These are phyloP conservation scores for Sequoiadendron giganteum DNA, from an alignment of 75 land plant species.

Conservation along the genomic window DNA sequence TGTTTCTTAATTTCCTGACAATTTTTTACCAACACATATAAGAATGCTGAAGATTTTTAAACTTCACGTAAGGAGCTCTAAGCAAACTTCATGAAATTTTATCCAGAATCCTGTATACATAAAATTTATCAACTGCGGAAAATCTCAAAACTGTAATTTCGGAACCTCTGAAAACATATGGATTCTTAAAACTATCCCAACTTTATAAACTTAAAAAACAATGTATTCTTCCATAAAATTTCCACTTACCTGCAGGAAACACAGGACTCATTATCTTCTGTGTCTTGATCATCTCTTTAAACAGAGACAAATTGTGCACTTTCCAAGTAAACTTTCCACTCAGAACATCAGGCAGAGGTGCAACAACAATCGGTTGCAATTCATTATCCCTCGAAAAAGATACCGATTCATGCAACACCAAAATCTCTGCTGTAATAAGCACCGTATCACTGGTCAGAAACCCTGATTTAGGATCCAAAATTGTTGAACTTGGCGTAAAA, in stretches of 20 bases:
- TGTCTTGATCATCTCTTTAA: constrained; percentile 95
- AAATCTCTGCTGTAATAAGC: constrained; percentile 77
- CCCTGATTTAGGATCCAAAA: constrained; percentile 72
- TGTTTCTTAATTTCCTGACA: not conserved
- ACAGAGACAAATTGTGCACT: constrained; percentile 86
- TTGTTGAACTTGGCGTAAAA: constrained; percentile 61
- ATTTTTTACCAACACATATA: not conserved
- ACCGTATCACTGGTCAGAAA: constrained; percentile 55
- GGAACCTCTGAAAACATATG: not conserved
- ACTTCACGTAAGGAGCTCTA: not conserved
- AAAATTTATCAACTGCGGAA: not conserved
- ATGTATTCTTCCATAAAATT: not conserved
- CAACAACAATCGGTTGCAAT: constrained; percentile 30
- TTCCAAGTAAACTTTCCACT: constrained; percentile 98
- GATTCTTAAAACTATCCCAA: not conserved
- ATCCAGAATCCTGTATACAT: not conserved
- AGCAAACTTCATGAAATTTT: too few species aligned
- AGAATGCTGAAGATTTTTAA: not conserved
- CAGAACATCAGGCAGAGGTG: constrained; percentile 61
- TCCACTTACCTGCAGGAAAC: constrained; percentile 70
- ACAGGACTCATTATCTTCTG: constrained; percentile 99
- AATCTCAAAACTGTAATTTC: not conserved
- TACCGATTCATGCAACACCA: constrained; percentile 72
- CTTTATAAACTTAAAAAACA: not conserved
- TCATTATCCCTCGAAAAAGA: constrained; percentile 68